A percentile compares a stretch with the other conserved stretches of the same genome.
These are phyloP conservation scores for Komagataella populi DNA, from an alignment of 805 yeast species.

Conservation along the genomic window DNA sequence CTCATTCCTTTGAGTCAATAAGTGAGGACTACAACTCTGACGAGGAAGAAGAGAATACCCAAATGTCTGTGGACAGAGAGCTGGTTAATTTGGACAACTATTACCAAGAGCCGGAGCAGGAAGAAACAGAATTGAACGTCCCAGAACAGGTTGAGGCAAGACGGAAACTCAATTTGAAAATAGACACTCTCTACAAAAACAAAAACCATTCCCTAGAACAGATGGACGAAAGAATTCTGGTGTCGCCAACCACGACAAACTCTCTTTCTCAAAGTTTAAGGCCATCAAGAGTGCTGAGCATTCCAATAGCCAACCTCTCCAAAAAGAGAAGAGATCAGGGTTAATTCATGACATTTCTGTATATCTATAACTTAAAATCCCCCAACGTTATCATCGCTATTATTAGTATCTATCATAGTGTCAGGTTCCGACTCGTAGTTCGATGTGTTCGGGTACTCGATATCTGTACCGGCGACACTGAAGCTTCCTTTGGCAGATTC, in stretches of 20 bases:
- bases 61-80: neutral
- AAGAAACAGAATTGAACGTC: neutral
- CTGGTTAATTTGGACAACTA: neutral
- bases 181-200: constrained; percentile 6
- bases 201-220: neutral
- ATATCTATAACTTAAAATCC: neutral
- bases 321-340: neutral
- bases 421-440: neutral
- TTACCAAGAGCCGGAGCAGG: neutral
- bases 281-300: constrained; percentile 14
- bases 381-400: neutral
- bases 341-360: neutral
- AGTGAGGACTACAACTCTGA: neutral
- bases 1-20: neutral
- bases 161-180: constrained; percentile 13
- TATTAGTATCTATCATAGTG: neutral
- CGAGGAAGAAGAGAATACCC: neutral
- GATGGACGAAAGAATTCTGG: neutral
- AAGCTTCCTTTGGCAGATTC: constrained; percentile 7
- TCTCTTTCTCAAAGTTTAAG: neutral
- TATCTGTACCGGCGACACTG: neutral
- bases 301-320: constrained; percentile 17
- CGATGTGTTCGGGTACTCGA: neutral
- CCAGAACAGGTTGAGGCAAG: constrained; percentile 2
- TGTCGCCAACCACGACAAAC: neutral